A percentile compares a stretch with the other conserved stretches of the same genome.
These are phyloP conservation scores for Candida nonsorbophila DNA, from an alignment of 805 yeast species.

Conservation along the genomic window DNA sequence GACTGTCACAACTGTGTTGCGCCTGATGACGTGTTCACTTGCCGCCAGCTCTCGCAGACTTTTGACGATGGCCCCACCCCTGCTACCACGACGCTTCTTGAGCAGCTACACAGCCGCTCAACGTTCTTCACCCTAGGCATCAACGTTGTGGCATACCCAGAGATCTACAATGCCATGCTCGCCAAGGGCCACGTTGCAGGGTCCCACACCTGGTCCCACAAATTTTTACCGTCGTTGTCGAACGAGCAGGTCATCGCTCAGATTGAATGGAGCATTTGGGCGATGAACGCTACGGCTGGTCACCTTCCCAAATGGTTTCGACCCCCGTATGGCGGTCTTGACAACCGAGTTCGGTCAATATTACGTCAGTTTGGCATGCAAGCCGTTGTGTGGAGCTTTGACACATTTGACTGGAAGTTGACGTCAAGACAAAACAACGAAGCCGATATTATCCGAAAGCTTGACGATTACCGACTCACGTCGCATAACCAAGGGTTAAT, in stretches of 20 bases:
- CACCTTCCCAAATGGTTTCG: constrained; percentile 90
- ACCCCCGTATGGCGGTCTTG: constrained; percentile 96
- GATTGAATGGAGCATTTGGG: constrained; percentile 94
- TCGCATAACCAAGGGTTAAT: constrained; percentile 52
- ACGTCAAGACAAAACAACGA: constrained; percentile 41
- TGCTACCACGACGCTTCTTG: constrained; percentile 56
- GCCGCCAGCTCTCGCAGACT: constrained; percentile 74
- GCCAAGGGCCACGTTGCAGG: constrained; percentile 73
- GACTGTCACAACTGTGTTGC: constrained; percentile 80
- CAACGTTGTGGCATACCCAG: constrained; percentile 74
- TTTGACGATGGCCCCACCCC: constrained; percentile 95
- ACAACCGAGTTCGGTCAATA: constrained; percentile 76
- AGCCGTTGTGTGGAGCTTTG: constrained; percentile 86
- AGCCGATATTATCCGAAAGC: constrained; percentile 50
- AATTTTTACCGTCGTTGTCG: constrained; percentile 67
- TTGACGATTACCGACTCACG: constrained; percentile 43
- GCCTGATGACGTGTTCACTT: constrained; percentile 70
- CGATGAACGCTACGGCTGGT: constrained; percentile 89
- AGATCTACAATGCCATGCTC: constrained; percentile 54
- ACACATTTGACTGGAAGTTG: constrained; percentile 87
- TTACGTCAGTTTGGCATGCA: constrained; percentile 82
- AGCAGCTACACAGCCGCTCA: constrained; percentile 45
- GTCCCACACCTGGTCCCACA: constrained; percentile 91
- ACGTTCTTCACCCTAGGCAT: constrained; percentile 87
- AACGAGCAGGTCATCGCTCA: constrained; percentile 87